Percentiles rank a stretch among this genome's conserved stretches.
phyloP scores from a whole-genome alignment of 148 eudicot genomes.

The Tetragonia tetragonoides region DNA sequence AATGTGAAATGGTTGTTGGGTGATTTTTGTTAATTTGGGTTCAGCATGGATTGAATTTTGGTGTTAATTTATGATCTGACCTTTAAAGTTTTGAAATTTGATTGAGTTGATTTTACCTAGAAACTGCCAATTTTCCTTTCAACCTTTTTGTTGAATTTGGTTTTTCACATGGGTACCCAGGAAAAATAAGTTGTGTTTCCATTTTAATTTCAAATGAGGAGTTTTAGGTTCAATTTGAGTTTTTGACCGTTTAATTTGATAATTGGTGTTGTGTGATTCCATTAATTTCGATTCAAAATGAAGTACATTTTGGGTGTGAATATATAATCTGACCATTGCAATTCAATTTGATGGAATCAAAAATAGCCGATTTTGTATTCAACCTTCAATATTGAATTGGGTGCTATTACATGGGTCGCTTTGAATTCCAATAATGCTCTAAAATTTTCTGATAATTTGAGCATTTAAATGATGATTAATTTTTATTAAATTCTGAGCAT shows the following conservation, averaged over 20 bases:
- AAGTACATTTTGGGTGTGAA: too few relatives aligned
- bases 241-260: too few relatives aligned
- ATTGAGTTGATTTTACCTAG: not conserved
- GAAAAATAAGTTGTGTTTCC: too few relatives aligned
- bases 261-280: too few relatives aligned
- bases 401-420: not conserved
- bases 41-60: too few relatives aligned
- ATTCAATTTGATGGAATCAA: not conserved
- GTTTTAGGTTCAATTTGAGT: too few relatives aligned
- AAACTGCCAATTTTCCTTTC: too few relatives aligned
- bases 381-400: not conserved
- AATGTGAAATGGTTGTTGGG: not conserved
- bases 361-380: not conserved
- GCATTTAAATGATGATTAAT: not conserved
- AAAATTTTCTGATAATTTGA: too few relatives aligned
- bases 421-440: too few relatives aligned
- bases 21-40: slow-evolving; percentile 2
- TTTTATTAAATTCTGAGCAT: not conserved
- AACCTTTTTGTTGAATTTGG: too few relatives aligned
- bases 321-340: not conserved
- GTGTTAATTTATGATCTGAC: not conserved
- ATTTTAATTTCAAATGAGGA: too few relatives aligned
- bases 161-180: too few relatives aligned
- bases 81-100: not conserved
- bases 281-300: not conserved